These are phyloP conservation scores for Salix suchowensis DNA, from an alignment of 345 rosid genomes.

Conservation along the genomic window DNA sequence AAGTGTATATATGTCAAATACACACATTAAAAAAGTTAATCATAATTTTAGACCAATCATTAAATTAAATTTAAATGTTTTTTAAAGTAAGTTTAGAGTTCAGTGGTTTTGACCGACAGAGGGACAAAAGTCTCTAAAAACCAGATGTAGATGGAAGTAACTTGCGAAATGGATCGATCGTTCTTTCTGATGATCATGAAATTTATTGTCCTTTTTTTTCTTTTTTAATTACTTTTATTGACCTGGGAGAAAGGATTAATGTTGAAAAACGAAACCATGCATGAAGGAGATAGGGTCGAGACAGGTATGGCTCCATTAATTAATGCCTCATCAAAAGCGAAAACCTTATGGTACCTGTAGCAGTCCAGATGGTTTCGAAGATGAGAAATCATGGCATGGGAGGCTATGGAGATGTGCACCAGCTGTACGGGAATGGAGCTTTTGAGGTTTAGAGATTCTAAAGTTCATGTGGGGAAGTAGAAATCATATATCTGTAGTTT, in stretches of 20 bases:
- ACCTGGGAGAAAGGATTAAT: not conserved
- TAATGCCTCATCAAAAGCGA: not conserved
- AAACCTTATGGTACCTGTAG: not conserved
- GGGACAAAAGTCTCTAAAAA: not conserved
- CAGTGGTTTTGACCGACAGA: not conserved
- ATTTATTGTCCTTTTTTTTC: not conserved
- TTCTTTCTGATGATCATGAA: not conserved
- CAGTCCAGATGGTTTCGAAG: not conserved
- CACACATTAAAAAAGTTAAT: too few species aligned
- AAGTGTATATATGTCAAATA: too few species aligned
- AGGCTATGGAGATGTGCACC: not conserved
- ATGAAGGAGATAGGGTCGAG: not conserved
- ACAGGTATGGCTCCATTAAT: constrained; percentile 11
- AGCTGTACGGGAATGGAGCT: not conserved
- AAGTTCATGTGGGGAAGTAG: too few species aligned
- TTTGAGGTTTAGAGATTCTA: constrained; percentile 1
- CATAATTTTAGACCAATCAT: too few species aligned
- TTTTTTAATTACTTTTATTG: not conserved
- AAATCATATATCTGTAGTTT: too few species aligned
- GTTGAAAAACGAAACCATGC: not conserved
- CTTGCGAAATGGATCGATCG: not conserved
- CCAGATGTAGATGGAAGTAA: too few species aligned
- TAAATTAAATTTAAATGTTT: too few species aligned
- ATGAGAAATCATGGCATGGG: not conserved
- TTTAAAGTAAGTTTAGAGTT: too few species aligned